Evolutionary conservation across 2,329 filamentous ascomycete genomes (phyloP), one percentile per base, ranked within the genome.

Genomic region (Sporothrix variecibatus): DNA sequence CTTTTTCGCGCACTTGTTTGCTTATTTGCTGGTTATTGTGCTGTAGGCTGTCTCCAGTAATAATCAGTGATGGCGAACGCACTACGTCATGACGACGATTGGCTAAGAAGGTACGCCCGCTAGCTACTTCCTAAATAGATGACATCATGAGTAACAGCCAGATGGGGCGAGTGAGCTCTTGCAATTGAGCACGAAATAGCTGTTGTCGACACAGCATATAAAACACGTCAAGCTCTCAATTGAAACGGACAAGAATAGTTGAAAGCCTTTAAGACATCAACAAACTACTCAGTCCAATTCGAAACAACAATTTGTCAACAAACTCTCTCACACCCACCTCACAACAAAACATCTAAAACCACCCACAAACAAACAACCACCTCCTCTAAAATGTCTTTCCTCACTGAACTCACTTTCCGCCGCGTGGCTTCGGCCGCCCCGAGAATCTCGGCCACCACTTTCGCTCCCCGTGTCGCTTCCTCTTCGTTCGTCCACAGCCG

Each of bases 381-480:
- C 7, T 7, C 31, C n/a, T 4, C 11, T 74, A 83, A 69, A 76
- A 90, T 90, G 88, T 88, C 87, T 71, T 87, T 86, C 82, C 81
- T 89, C 82, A 84, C 86, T 75, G 81, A 86, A 79, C 80, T 82
- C 75, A 78, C 83, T 76, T 75, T 82, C 77, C 85, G 87, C 80
- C 84, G 85, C 72, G 76, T 85, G 76, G 83, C 82, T 23, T 77
- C 62, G 38, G 40, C 80, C 76, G 75, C 84, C 64, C 81, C 83
- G 58, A 82, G 83, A 58, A 78, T 82, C 60, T 78, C 84, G 56
- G 80, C 83, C 38, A 74, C 12, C 84, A 87, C 71, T 7, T 28
- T 65, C 2, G 71, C 28, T 5, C 56, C 71, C 1, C 56, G 71
- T 26, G 67, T 38, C 11, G 46, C 67, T 12, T 20, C 46, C n/a